Conservation (phyloP, 2,329 filamentous ascomycete species). For the Lecanicillium sp. region DNA sequence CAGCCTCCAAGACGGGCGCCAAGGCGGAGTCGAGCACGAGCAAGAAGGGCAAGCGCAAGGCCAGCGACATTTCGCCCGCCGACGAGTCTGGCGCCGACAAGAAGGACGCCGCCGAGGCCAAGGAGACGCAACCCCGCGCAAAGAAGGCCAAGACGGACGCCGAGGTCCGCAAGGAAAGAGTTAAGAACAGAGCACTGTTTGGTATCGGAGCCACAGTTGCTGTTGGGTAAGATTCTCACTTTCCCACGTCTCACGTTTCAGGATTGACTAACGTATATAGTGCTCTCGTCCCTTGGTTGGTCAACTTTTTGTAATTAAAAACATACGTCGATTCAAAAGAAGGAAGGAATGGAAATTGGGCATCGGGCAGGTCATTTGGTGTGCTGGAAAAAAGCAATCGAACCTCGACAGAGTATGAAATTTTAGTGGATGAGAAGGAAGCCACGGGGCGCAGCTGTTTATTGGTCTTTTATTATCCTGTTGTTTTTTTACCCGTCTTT, state of each 20-base stretch:
- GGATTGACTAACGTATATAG: conserved; percentile 22
- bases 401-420: neutral
- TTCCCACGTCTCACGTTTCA: neutral
- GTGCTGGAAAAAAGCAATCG: neutral
- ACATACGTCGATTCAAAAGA: neutral
- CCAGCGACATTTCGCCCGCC: conserved; percentile 63
- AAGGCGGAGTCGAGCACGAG: conserved; percentile 37
- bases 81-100: conserved; percentile 43
- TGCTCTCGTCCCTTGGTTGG: conserved; percentile 46
- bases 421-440: neutral
- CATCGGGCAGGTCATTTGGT: neutral
- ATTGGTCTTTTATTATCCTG: conserved; percentile 9
- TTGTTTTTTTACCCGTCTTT: conserved; percentile 15
- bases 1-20: conserved; percentile 32
- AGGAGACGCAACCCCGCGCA: conserved; percentile 44
- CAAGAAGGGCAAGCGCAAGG: conserved; percentile 66
- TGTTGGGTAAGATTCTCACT: conserved; percentile 66
- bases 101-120: conserved; percentile 23
- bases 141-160: conserved; percentile 81
- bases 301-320: conserved; percentile 40
- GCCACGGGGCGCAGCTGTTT: neutral
- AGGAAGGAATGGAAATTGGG: conserved; percentile 8
- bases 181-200: conserved; percentile 77
- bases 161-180: conserved; percentile 76
- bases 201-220: conserved; percentile 83